Base-by-base conservation (phyloP, 192 early-diverging fungal species). In the Pilobolus umbonatus region DNA sequence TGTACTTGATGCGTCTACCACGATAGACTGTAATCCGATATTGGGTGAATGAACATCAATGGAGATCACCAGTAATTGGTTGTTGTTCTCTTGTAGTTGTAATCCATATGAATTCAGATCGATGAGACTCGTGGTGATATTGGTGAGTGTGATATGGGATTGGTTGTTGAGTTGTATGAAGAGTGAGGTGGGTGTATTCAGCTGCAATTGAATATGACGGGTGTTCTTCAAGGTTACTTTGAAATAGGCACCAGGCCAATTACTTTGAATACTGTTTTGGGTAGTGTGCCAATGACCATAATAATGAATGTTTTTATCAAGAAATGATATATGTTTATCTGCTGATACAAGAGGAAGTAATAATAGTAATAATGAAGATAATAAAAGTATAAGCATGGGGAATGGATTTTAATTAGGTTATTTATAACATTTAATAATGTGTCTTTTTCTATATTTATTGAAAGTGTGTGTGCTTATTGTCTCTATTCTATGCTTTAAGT, bases 191-290 rank as follows among this genome's bases (percentile, higher is more conserved):
- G 65, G 44, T 22, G 45, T 44, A 8, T 32, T 40, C 21, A 67
- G 35, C 25, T 35, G 29, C 5, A 67, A 28, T 32, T 26, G 25
- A 8, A 60, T 26, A 17, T 25, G 22, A 9, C 51, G 40, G 0
- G 51, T 52, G 24, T 54, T 47, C 26, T 54, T 19, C 21, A 61
- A 21, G 14, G 48, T 50, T 10, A 52, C 28, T 43, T 60, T 60
- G 17, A 59, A 42, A 45, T 67, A 67, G 17, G 65, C 65, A 21
- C 65, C 65, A 17, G 65, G 65, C 65, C 65, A 67, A 25, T 52
- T 36, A 42, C 57, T 61, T 55, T 55, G 45, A 15, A 64, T 55
- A 29, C 28, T 39, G 10, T 54, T 53, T 31, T 50, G 35, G 15
- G 40, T 60, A 35, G 42, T 50, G 29, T 52, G 34, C 65, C 65